Conservation (phyloP, 2,329 filamentous ascomycete genomes). For the Arthrobotrys entomopaga region DNA sequence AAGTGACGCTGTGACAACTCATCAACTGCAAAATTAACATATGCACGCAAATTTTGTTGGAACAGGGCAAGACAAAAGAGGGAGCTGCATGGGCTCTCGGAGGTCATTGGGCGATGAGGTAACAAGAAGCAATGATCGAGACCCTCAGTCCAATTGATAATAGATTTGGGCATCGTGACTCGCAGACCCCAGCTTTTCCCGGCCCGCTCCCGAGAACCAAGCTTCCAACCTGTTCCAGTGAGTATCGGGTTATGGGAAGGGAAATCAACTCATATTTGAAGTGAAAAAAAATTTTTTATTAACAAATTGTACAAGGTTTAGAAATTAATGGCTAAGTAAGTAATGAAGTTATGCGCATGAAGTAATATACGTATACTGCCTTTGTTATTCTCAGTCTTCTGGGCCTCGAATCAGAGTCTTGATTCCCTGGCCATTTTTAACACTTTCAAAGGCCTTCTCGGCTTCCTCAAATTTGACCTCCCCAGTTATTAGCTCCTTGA, state of each 20-base stretch:
- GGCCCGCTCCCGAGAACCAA: slow-evolving; percentile 53
- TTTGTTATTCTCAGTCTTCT: slow-evolving; percentile 64
- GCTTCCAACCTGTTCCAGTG: slow-evolving; percentile 9
- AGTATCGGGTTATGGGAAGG: background rate
- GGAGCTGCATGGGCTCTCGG: slow-evolving; percentile 40
- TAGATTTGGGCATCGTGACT: slow-evolving; percentile 36
- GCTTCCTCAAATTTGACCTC: slow-evolving; percentile 83
- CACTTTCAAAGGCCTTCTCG: slow-evolving; percentile 85
- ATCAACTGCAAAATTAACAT: slow-evolving; percentile 54
- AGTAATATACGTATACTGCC: too few relatives aligned
- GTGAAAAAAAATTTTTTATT: background rate
- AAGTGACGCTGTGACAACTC: slow-evolving; percentile 55
- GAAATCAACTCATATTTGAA: background rate
- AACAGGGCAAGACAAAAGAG: slow-evolving; percentile 46
- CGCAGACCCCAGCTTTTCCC: slow-evolving; percentile 51
- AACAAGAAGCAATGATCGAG: slow-evolving; percentile 32
- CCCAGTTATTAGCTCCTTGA: slow-evolving; percentile 81
- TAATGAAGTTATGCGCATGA: background rate
- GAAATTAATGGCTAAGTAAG: background rate
- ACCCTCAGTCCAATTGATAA: slow-evolving; percentile 39
- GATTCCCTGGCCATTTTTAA: slow-evolving; percentile 82
- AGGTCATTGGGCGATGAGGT: slow-evolving; percentile 34
- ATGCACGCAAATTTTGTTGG: slow-evolving; percentile 41
- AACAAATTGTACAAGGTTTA: background rate
- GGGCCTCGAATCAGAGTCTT: slow-evolving; percentile 76